A percentile compares a stretch with the other conserved stretches of the same genome.
Conservation (phyloP, 768 basidiomycete species). For the Paxillus ammoniavirescens region DNA sequence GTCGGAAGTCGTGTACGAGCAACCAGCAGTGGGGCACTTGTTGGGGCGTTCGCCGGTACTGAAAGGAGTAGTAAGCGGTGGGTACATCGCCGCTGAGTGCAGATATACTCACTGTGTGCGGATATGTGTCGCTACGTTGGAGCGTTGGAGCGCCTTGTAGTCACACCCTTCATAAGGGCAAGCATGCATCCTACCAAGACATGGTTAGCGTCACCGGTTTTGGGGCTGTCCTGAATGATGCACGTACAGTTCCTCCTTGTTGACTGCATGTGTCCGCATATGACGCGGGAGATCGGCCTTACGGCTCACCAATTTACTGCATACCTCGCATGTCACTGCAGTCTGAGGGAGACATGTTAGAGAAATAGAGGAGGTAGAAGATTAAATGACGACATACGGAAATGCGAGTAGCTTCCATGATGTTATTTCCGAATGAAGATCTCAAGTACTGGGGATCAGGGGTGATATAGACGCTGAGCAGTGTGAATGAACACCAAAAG, state of each 20-base stretch:
- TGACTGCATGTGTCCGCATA: constrained; percentile 18
- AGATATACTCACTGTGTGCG: constrained; percentile 28
- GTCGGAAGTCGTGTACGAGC: constrained; percentile 13
- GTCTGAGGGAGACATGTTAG: constrained; percentile 5
- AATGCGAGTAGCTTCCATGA: constrained; percentile 2
- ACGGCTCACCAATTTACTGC: constrained; percentile 17
- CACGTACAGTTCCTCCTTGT: constrained; percentile 26
- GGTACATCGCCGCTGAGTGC: neutral
- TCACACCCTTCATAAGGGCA: constrained; percentile 23
- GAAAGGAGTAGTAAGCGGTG: neutral
- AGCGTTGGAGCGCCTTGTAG: constrained; percentile 24
- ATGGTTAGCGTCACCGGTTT: neutral
- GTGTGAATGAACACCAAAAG: neutral
- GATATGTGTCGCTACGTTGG: constrained; percentile 26
- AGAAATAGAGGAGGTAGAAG: neutral
- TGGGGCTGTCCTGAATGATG: neutral
- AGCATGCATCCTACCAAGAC: constrained; percentile 18
- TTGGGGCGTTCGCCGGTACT: constrained; percentile 13
- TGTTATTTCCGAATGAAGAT: neutral
- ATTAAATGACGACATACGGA: constrained; percentile 7
- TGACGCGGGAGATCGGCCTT: constrained; percentile 29
- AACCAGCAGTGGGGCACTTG: constrained; percentile 16
- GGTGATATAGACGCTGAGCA: neutral
- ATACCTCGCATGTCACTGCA: constrained; percentile 10
- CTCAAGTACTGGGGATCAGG: neutral